Conservation (phyloP, 2,329 filamentous ascomycete genomes). For the Nakataea oryzae region DNA sequence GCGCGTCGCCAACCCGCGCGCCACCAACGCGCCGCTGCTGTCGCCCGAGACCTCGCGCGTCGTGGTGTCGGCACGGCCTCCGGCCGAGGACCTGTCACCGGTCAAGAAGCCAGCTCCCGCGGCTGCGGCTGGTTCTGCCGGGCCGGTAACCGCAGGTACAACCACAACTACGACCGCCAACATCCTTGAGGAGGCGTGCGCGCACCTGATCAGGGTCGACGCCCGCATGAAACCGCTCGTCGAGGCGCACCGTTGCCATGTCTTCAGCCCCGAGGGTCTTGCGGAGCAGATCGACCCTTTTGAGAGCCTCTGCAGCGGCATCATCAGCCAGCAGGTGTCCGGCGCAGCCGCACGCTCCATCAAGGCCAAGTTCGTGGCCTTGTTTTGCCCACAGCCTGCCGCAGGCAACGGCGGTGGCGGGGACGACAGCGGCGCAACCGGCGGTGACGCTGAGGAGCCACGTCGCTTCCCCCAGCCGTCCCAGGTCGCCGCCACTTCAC, state of each 20-base stretch:
- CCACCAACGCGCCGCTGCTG: slow-evolving; percentile 60
- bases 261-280: slow-evolving; percentile 77
- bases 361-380: slow-evolving; percentile 68
- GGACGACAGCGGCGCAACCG: slow-evolving; percentile 7
- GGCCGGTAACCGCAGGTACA: slow-evolving; percentile 23
- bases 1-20: slow-evolving; percentile 51
- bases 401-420: slow-evolving; percentile 11
- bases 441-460: not conserved
- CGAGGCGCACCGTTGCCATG: slow-evolving; percentile 61
- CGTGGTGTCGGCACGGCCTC: slow-evolving; percentile 37
- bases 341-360: slow-evolving; percentile 86
- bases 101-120: slow-evolving; percentile 26
- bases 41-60: slow-evolving; percentile 60
- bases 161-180: slow-evolving; percentile 51
- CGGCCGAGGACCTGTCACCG: slow-evolving; percentile 33
- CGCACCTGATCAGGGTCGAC: slow-evolving; percentile 65
- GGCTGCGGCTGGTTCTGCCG: slow-evolving; percentile 26
- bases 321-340: slow-evolving; percentile 94
- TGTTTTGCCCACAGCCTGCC: slow-evolving; percentile 42
- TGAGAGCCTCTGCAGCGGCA: slow-evolving; percentile 68
- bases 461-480: slow-evolving; percentile 63
- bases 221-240: slow-evolving; percentile 61
- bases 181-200: slow-evolving; percentile 64
- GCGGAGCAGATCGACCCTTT: slow-evolving; percentile 84
- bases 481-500: slow-evolving; percentile 52